These are phyloP conservation scores for Heimioporus sp. DNA, from an alignment of 768 basidiomycete genomes.

Conservation along the genomic window DNA sequence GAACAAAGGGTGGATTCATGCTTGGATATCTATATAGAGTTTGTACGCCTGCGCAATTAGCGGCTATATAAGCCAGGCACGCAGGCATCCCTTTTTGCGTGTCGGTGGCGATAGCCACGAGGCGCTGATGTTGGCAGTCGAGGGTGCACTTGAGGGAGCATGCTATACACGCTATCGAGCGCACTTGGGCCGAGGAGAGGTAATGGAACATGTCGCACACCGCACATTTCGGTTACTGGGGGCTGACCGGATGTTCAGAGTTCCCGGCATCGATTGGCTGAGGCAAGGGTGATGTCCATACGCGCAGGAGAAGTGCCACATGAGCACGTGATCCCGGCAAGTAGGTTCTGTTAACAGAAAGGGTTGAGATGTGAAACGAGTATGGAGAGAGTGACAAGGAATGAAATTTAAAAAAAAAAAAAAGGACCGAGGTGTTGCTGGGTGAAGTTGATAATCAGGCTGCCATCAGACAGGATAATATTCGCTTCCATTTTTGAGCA, in stretches of 20 bases:
- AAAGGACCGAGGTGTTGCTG: conserved; percentile 10
- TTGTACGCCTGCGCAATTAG: conserved; percentile 3
- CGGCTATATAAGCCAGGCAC: conserved; percentile 17
- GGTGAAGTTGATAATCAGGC: conserved; percentile 1
- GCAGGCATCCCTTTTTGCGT: conserved; percentile 5
- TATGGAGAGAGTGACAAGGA: conserved; percentile 23
- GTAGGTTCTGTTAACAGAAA: conserved; percentile 21
- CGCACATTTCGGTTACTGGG: conserved; percentile 15
- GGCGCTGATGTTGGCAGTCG: not conserved
- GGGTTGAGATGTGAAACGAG: conserved; percentile 23
- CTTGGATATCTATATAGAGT: conserved; percentile 10
- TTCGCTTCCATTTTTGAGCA: conserved; percentile 23
- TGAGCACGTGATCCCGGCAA: conserved; percentile 29
- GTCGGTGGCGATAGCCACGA: not conserved
- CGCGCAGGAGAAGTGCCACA: not conserved
- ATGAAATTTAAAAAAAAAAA: conserved; percentile 5
- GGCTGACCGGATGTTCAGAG: not conserved
- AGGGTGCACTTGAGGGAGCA: no score
- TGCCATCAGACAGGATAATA: not conserved
- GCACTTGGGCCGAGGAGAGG: not conserved
- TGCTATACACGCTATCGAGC: no score
- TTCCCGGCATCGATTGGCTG: no score
- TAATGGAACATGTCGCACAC: not conserved
- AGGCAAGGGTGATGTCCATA: not conserved
- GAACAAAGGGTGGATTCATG: conserved; percentile 2